These are phyloP conservation scores for Nigrograna mackinnonii DNA, from an alignment of 2,329 filamentous ascomycete genomes.

Conservation along the genomic window DNA sequence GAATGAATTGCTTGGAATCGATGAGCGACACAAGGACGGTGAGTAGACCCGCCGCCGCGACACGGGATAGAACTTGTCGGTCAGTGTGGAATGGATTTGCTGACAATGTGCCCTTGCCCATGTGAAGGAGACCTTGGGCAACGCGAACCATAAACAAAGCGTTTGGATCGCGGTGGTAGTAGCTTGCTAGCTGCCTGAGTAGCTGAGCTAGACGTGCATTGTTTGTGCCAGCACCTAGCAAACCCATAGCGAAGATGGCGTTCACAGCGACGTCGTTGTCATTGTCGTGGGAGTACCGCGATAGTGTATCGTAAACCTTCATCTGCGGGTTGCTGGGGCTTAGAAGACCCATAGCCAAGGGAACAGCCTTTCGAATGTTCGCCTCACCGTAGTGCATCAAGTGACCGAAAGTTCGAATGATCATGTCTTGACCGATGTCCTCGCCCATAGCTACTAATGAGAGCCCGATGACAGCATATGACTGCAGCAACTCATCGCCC, in stretches of 20 bases:
- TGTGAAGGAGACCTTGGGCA: conserved; percentile 94
- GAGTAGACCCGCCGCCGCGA: conserved; percentile 85
- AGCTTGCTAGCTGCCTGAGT: conserved; percentile 90
- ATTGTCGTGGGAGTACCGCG: conserved; percentile 96
- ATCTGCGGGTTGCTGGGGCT: conserved; percentile 99
- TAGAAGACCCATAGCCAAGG: conserved; percentile 93
- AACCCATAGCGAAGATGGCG: conserved; percentile 98
- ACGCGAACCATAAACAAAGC: conserved; percentile 99
- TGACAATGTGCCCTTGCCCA: conserved; percentile 97
- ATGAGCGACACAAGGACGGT: conserved; percentile 92
- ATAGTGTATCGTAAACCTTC: conserved; percentile 99
- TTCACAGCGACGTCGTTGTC: conserved; percentile 98
- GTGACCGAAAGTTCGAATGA: conserved; percentile 94
- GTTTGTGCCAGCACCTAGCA: conserved; percentile 95
- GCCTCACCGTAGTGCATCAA: conserved; percentile 98
- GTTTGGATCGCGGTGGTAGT: conserved; percentile 96
- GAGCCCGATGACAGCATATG: conserved; percentile 93
- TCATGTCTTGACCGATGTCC: conserved; percentile 98
- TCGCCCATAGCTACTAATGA: conserved; percentile 97
- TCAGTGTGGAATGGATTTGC: conserved; percentile 99
- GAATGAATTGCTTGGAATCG: conserved; percentile 85
- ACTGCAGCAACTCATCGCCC: conserved; percentile 91
- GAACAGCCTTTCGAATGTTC: conserved; percentile 95
- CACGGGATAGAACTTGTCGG: conserved; percentile 89
- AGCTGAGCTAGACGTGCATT: conserved; percentile 95